These are phyloP conservation scores for Cutaneotrichosporon cyanovorans DNA, from an alignment of 1,284 basidiomycete genomes.

Conservation along the genomic window DNA sequence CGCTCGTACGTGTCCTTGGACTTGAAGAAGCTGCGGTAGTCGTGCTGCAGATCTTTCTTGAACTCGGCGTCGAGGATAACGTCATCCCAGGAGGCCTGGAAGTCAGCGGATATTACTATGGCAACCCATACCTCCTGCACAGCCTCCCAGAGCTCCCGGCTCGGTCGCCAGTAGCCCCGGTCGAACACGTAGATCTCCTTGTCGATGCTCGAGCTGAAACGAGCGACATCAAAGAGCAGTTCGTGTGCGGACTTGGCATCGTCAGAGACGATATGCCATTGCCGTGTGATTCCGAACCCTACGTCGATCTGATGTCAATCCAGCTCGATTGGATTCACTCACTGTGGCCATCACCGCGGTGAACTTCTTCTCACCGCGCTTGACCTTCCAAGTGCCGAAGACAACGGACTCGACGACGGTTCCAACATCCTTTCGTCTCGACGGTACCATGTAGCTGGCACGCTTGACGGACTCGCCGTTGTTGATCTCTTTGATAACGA, in stretches of 20 bases:
- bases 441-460: too few species aligned
- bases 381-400: conserved; percentile 24
- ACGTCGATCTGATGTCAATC: conserved; percentile 20
- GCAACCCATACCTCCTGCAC: conserved; percentile 66
- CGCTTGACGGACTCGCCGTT: too few species aligned
- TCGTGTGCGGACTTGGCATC: conserved; percentile 51
- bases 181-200: conserved; percentile 71
- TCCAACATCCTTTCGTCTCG: too few species aligned
- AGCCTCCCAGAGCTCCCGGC: conserved; percentile 57
- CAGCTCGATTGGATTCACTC: conserved; percentile 1
- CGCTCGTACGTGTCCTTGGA: conserved; percentile 63
- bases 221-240: conserved; percentile 53
- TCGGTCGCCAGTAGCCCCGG: conserved; percentile 59
- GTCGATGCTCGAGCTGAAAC: conserved; percentile 53
- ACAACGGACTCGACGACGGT: conserved; percentile 11
- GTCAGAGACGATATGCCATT: conserved; percentile 42
- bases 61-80: conserved; percentile 65
- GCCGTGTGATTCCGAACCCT: conserved; percentile 12
- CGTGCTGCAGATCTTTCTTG: conserved; percentile 60
- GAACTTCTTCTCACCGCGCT: conserved; percentile 21
- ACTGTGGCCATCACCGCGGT: conserved; percentile 25
- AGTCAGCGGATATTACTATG: background rate
- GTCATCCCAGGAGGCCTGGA: conserved; percentile 35
- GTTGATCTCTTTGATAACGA: too few species aligned
- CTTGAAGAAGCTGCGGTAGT: conserved; percentile 68